Conservation (phyloP, 2,329 filamentous ascomycete genomes). For the Madurella mycetomatis region DNA sequence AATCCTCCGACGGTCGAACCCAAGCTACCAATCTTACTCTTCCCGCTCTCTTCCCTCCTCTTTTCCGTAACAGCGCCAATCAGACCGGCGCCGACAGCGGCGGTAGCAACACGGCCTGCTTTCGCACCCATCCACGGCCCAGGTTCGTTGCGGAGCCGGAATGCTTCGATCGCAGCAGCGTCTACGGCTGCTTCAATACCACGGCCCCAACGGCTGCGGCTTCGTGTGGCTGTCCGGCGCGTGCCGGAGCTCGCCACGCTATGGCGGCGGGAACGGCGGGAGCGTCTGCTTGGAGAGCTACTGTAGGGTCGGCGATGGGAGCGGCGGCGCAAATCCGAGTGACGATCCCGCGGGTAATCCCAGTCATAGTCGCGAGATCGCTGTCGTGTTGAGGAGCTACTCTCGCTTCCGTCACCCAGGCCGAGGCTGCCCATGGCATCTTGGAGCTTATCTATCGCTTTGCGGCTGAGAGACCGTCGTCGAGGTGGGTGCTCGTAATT, state of each 20-base stretch:
- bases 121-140: conserved; percentile 23
- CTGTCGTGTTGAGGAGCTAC: neutral
- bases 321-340: conserved; percentile 1
- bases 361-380: conserved; percentile 5
- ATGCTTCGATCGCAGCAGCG: conserved; percentile 24
- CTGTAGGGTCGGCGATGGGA: conserved; percentile 7
- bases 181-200: conserved; percentile 20
- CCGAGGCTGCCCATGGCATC: conserved; percentile 13
- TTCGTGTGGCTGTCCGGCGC: neutral
- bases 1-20: conserved; percentile 22
- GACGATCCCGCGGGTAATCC: neutral
- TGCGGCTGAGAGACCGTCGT: conserved; percentile 22
- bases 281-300: neutral
- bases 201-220: conserved; percentile 13
- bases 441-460: conserved; percentile 20
- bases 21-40: conserved; percentile 14
- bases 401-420: conserved; percentile 6
- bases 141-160: conserved; percentile 24
- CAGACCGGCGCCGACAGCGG: conserved; percentile 21
- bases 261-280: conserved; percentile 1
- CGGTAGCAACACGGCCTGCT: conserved; percentile 20
- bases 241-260: neutral
- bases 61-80: conserved; percentile 19
- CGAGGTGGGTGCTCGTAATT: conserved; percentile 12
- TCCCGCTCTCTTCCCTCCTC: conserved; percentile 1